Conservation (phyloP, 768 basidiomycete genomes). For the Auriscalpium orientale region DNA sequence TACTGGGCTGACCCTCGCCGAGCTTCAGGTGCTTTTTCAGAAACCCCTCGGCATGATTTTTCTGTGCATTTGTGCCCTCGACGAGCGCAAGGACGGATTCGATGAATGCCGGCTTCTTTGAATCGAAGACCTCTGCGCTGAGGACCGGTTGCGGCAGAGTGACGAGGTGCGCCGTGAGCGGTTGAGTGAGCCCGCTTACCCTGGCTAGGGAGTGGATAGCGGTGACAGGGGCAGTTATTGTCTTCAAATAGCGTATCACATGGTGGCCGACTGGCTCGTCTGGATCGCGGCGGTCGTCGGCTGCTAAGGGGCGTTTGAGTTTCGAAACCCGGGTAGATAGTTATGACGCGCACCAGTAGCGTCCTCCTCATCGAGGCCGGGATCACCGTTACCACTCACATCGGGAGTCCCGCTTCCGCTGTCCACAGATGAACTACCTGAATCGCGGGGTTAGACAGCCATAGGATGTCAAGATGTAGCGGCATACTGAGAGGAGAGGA, state of each 20-base stretch:
- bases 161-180: neutral
- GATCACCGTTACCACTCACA: too few species aligned
- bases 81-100: neutral
- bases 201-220: neutral
- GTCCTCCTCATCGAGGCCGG: too few species aligned
- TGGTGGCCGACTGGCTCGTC: neutral
- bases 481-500: too few species aligned
- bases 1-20: neutral
- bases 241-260: neutral
- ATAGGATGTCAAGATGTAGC: too few species aligned
- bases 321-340: too few species aligned
- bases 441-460: too few species aligned
- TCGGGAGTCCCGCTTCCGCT: too few species aligned
- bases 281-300: too few species aligned
- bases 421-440: too few species aligned
- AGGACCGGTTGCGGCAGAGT: neutral
- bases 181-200: neutral
- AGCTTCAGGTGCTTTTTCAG: neutral
- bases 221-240: neutral
- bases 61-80: neutral
- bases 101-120: neutral
- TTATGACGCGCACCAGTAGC: too few species aligned
- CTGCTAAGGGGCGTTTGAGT: too few species aligned
- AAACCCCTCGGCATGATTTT: neutral
- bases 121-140: neutral